Evolutionary conservation across 2,329 filamentous ascomycete genomes (phyloP).

Genomic region (Pseudocercospora fijiensis): DNA sequence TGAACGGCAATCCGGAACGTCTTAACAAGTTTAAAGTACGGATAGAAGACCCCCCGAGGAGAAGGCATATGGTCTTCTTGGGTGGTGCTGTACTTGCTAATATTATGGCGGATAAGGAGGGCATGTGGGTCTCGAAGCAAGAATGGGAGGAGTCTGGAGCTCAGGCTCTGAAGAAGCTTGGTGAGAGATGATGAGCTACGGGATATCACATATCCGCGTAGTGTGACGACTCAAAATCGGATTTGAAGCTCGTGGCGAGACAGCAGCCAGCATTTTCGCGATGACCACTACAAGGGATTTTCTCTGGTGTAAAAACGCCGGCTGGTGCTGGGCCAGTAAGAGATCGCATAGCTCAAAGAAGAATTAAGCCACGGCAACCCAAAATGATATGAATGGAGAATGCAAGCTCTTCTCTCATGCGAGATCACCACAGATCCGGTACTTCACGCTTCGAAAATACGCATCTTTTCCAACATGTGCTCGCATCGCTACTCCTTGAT

Average conservation of each 20-base stretch:
- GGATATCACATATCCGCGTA: neutral
- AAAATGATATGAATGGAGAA: neutral
- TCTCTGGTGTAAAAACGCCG: neutral
- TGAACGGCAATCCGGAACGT: constrained; percentile 88
- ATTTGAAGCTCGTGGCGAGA: neutral
- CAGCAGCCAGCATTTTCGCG: neutral
- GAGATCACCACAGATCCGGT: neutral
- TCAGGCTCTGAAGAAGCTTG: constrained; percentile 84
- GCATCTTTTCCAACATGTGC: neutral
- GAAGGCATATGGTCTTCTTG: constrained; percentile 99
- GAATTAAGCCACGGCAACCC: neutral
- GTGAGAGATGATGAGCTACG: constrained; percentile 64
- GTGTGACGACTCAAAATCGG: neutral
- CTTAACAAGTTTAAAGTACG: constrained; percentile 98
- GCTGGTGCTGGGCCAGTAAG: neutral
- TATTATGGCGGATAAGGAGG: constrained; percentile 98
- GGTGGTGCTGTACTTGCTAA: constrained; percentile 95
- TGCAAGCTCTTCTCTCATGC: neutral
- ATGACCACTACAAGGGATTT: neutral
- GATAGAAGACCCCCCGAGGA: constrained; percentile 94
- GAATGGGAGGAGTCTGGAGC: constrained; percentile 95
- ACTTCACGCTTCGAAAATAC: neutral
- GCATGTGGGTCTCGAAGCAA: constrained; percentile 97
- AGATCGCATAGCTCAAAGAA: neutral
- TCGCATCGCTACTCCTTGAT: constrained; percentile 16